phyloP scores from a whole-genome alignment of 352 stramenopile species.

The Phytophthora podocarpi region DNA sequence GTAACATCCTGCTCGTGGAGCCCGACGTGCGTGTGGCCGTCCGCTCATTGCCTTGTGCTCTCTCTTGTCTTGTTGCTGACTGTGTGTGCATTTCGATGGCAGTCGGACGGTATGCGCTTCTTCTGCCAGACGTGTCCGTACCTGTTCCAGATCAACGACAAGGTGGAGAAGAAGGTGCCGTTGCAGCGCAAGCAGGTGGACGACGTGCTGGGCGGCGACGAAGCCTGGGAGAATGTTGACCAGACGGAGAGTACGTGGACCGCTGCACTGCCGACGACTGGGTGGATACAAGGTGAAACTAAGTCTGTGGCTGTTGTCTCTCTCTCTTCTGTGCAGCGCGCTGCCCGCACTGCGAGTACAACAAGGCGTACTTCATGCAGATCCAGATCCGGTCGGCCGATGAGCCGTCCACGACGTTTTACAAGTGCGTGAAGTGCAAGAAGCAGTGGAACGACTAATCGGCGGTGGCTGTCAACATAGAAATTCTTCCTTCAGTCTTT shows the following conservation, averaged over 20 bases:
- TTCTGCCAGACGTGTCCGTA: slow-evolving; percentile 92
- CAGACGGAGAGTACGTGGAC: slow-evolving; percentile 91
- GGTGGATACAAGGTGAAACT: too few species aligned
- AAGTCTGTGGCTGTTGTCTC: neutral
- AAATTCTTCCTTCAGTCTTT: too few species aligned
- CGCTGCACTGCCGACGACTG: too few species aligned
- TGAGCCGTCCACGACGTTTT: slow-evolving; percentile 99
- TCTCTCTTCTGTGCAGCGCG: slow-evolving; percentile 45
- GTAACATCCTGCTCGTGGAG: slow-evolving; percentile 91
- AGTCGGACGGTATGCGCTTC: slow-evolving; percentile 90
- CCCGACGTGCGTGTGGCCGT: slow-evolving; percentile 75
- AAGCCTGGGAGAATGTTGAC: slow-evolving; percentile 99
- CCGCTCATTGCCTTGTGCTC: neutral
- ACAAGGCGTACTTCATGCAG: slow-evolving; percentile 99
- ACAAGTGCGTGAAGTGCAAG: slow-evolving; percentile 98
- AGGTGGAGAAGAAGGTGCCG: slow-evolving; percentile 90
- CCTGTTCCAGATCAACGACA: slow-evolving; percentile 88
- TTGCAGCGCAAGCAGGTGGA: slow-evolving; percentile 98
- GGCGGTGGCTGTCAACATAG: too few species aligned
- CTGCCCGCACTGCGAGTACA: slow-evolving; percentile 96
- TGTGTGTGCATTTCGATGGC: neutral
- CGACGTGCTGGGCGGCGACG: slow-evolving; percentile 97
- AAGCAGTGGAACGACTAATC: slow-evolving; percentile 96
- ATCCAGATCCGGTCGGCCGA: slow-evolving; percentile 99
- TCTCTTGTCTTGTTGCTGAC: neutral